Evolutionary conservation across 768 basidiomycete genomes (phyloP).

Genomic region (Termitomyces heimii): DNA sequence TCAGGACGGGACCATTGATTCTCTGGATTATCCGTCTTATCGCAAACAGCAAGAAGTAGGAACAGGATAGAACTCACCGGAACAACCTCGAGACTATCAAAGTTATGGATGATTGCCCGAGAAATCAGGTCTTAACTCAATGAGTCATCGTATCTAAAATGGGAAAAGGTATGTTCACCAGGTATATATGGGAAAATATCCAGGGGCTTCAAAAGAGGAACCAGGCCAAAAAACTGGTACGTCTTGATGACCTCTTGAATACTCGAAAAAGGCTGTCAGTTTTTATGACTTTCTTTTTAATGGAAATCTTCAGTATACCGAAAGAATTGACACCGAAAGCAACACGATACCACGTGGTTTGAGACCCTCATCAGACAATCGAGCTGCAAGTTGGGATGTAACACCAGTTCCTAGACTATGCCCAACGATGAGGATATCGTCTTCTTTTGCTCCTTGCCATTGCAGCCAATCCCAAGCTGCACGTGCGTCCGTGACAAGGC

Average conservation of each 20-base stretch:
- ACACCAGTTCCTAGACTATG: conserved; percentile 91
- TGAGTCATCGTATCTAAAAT: neutral
- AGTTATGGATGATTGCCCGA: conserved; percentile 40
- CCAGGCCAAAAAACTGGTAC: conserved; percentile 56
- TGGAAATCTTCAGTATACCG: conserved; percentile 20
- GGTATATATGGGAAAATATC: conserved; percentile 55
- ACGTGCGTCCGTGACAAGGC: conserved; percentile 66
- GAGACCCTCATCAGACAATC: conserved; percentile 38
- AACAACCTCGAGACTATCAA: conserved; percentile 58
- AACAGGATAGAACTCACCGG: conserved; percentile 36
- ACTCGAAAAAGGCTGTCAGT: conserved; percentile 52
- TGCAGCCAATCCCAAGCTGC: conserved; percentile 80
- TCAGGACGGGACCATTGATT: conserved; percentile 62
- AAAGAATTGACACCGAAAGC: conserved; percentile 28
- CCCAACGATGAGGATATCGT: conserved; percentile 70
- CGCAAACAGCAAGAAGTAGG: neutral
- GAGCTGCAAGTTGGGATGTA: conserved; percentile 41
- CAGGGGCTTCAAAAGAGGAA: conserved; percentile 74
- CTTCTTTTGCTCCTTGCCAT: conserved; percentile 45
- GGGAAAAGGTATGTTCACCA: conserved; percentile 35
- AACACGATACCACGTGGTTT: conserved; percentile 42
- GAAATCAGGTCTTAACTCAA: conserved; percentile 23
- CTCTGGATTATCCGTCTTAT: conserved; percentile 31
- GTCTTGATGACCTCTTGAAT: conserved; percentile 61
- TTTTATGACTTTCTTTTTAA: conserved; percentile 19